These are phyloP conservation scores for Carallia brachiata DNA, from an alignment of 345 rosid genomes.

Conservation along the genomic window DNA sequence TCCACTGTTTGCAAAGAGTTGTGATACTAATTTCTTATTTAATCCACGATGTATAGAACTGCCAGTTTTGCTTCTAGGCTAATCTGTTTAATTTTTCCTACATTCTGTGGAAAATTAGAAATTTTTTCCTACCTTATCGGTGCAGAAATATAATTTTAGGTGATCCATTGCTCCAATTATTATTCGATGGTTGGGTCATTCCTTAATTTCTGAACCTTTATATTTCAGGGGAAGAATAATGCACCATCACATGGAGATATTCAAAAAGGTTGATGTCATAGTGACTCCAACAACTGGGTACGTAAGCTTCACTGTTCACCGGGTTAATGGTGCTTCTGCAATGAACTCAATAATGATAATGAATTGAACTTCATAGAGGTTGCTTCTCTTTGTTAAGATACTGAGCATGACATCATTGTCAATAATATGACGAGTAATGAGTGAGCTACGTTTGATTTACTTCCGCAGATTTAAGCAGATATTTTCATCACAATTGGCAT, in stretches of 20 bases:
- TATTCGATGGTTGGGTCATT: background rate
- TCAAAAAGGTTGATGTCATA: conserved; percentile 75
- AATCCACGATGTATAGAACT: too few relatives aligned
- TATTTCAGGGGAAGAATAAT: conserved; percentile 71
- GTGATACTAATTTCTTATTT: too few relatives aligned
- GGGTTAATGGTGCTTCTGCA: background rate
- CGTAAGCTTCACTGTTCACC: conserved; percentile 10
- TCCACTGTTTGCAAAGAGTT: too few relatives aligned
- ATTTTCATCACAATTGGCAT: background rate
- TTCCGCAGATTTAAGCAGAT: background rate
- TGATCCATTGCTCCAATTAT: background rate
- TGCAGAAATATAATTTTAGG: too few relatives aligned
- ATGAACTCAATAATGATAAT: background rate
- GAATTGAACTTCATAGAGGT: background rate
- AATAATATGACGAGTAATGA: background rate
- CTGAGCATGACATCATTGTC: background rate
- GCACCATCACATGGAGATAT: conserved; percentile 77
- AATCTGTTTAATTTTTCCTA: too few relatives aligned
- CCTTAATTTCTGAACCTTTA: conserved; percentile 7
- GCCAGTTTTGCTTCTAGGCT: too few relatives aligned
- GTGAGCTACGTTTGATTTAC: background rate
- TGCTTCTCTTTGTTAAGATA: background rate
- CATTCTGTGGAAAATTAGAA: too few relatives aligned
- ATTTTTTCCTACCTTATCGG: too few relatives aligned
- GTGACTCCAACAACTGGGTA: conserved; percentile 90